Evolutionary conservation across 805 yeast species (phyloP).

Genomic region (Blastobotrys mokoenaii): DNA sequence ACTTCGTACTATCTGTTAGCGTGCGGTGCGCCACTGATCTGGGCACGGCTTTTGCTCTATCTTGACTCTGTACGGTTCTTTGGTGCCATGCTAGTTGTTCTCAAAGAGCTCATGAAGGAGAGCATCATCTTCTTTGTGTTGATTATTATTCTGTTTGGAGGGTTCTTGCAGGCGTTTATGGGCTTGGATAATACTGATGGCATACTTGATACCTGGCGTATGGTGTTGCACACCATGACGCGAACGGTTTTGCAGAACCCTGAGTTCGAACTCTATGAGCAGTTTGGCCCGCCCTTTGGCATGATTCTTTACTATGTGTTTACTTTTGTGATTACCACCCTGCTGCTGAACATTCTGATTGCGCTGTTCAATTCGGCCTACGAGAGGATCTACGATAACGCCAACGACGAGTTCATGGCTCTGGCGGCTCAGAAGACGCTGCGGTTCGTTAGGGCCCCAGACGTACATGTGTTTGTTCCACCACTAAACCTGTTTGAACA

Average conservation of each 20-base stretch:
- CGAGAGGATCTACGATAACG: conserved; percentile 69
- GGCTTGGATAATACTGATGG: conserved; percentile 89
- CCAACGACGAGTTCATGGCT: conserved; percentile 78
- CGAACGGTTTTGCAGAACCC: conserved; percentile 71
- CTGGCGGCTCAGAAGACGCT: conserved; percentile 77
- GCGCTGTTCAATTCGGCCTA: conserved; percentile 84
- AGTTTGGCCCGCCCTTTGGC: conserved; percentile 81
- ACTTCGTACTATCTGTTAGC: conserved; percentile 58
- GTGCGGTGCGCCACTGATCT: conserved; percentile 78
- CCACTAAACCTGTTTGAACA: conserved; percentile 74
- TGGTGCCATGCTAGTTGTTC: conserved; percentile 81
- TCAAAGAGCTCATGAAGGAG: conserved; percentile 81
- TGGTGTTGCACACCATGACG: conserved; percentile 54
- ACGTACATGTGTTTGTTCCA: conserved; percentile 74
- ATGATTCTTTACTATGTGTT: conserved; percentile 68
- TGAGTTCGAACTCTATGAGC: conserved; percentile 57
- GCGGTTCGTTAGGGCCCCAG: conserved; percentile 82
- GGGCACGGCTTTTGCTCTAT: conserved; percentile 69
- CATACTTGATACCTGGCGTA: conserved; percentile 59
- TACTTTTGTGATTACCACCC: conserved; percentile 65
- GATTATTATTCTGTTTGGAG: conserved; percentile 59
- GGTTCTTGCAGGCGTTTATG: conserved; percentile 78
- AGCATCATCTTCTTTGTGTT: conserved; percentile 74
- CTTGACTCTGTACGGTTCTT: conserved; percentile 75
- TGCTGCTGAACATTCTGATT: conserved; percentile 72